phyloP scores from a whole-genome alignment of 192 early-diverging fungal species.

The Ambispora gerdemannii region DNA sequence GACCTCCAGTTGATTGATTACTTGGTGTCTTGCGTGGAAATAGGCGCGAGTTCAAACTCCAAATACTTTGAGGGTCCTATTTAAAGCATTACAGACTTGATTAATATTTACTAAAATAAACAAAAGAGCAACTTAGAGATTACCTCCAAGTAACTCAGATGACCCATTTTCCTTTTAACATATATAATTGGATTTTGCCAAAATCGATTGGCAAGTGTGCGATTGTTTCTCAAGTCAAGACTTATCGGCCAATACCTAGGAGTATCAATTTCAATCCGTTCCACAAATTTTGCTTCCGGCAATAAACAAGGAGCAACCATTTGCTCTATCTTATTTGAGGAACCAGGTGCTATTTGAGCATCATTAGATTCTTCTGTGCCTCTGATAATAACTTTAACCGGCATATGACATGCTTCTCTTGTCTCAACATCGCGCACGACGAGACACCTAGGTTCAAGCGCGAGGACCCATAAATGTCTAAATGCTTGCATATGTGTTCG shows the following conservation, averaged over 20 bases:
- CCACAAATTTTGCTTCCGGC: conserved; percentile 50
- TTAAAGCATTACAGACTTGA: not conserved
- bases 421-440: conserved; percentile 65
- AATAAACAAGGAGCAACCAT: conserved; percentile 59
- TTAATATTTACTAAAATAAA: not conserved
- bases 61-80: conserved; percentile 29
- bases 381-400: conserved; percentile 46
- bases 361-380: not conserved
- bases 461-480: conserved; percentile 78
- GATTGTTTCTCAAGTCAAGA: conserved; percentile 40
- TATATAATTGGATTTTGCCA: conserved; percentile 39
- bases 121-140: not conserved
- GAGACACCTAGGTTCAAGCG: conserved; percentile 65
- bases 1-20: not conserved
- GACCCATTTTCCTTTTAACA: conserved; percentile 47
- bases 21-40: conserved; percentile 2
- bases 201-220: conserved; percentile 32
- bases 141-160: conserved; percentile 46
- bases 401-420: conserved; percentile 49
- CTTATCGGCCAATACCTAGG: conserved; percentile 56
- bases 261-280: conserved; percentile 49
- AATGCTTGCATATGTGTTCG: conserved; percentile 69
- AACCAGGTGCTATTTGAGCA: not conserved
- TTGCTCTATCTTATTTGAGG: conserved; percentile 12
- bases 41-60: conserved; percentile 19